Percentiles rank a stretch among this genome's conserved stretches.
These are phyloP conservation scores for Groenewaldozyma auringiensis DNA, from an alignment of 1,139 yeast species.

Conservation along the genomic window DNA sequence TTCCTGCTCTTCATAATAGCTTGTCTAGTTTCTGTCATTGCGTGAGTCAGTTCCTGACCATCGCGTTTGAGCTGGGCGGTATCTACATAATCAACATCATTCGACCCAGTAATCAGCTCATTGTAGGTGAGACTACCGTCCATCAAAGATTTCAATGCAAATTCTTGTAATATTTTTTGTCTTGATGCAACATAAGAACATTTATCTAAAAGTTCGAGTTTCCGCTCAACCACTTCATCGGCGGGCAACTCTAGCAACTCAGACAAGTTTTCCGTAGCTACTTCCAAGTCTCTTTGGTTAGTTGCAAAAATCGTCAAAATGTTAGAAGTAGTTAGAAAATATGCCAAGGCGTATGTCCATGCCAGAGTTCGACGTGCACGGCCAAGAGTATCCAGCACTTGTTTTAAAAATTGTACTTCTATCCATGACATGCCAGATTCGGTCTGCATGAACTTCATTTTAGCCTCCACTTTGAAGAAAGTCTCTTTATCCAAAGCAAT, in stretches of 20 bases:
- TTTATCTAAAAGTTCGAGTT: constrained; percentile 31
- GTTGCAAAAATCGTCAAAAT: constrained; percentile 52
- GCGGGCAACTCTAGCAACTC: constrained; percentile 46
- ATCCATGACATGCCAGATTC: constrained; percentile 71
- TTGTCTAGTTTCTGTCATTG: too few species aligned
- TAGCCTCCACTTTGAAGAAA: constrained; percentile 52
- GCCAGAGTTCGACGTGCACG: constrained; percentile 71
- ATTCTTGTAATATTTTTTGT: constrained; percentile 30
- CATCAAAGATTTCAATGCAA: constrained; percentile 29
- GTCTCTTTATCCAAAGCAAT: constrained; percentile 65
- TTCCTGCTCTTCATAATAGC: too few species aligned
- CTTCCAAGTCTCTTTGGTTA: constrained; percentile 62
- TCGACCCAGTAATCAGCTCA: background rate
- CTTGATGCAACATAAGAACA: constrained; percentile 32
- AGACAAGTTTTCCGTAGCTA: constrained; percentile 73
- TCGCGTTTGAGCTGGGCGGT: background rate
- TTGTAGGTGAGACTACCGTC: constrained; percentile 23
- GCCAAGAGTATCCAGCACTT: constrained; percentile 56
- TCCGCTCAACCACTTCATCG: constrained; percentile 25
- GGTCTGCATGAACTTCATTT: constrained; percentile 60
- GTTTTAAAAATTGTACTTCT: constrained; percentile 77
- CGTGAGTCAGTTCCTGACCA: too few species aligned
- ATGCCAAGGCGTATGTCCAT: constrained; percentile 89
- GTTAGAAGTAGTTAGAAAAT: constrained; percentile 48
- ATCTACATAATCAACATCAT: background rate